Base-by-base conservation (phyloP, 768 basidiomycete genomes). In the Xanthoconium purpureum region DNA sequence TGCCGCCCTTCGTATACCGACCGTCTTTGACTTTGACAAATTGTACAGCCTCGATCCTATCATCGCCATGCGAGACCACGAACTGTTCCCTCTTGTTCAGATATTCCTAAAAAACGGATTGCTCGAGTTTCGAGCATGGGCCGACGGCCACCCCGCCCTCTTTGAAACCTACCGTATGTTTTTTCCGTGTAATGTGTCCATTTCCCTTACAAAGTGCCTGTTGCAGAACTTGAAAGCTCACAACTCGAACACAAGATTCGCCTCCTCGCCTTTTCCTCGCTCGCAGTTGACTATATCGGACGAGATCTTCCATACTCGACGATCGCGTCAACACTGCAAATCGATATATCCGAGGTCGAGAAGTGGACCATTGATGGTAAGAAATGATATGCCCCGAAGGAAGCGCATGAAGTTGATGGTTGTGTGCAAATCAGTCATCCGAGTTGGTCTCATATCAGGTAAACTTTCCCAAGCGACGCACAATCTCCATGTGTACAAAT, bases 281-380 rank as follows among this genome's bases (percentile, higher is more conserved):
- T 94, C 33, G 88, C 84, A n/a, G 87, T 88, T 67, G 77, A 87
- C 61, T 81, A 90, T 65, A 79, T 91, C 35, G 89, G 90, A 10
- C 81, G 82, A 45, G 84, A 86, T 62, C 76, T 95, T 14, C 73
- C 86, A 1, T 94, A 94, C 70, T 69, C 82, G 11, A 80, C 78
- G 63, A 83, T 95, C 37, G 85, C 87, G 1, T 76, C 83, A 30
- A 77, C 81, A 13, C 73, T 94, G 43, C 82, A 89, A 60, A 83
- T 91, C 9, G 79, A 84, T 28, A 57, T 71, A 20, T 74, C 80
- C 28, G 77, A 89, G 56, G 90, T 94, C 30, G 93, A 94, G 69
- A 85, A 82, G 64, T 94, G 91, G 90, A 84, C 85, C 39, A 94
- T 94, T 59, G 90, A 94, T 73, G 86, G 91, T 92, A 65, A 57